Evolutionary conservation across 2,329 filamentous ascomycete genomes (phyloP).

Genomic region (Aphanocladium album): DNA sequence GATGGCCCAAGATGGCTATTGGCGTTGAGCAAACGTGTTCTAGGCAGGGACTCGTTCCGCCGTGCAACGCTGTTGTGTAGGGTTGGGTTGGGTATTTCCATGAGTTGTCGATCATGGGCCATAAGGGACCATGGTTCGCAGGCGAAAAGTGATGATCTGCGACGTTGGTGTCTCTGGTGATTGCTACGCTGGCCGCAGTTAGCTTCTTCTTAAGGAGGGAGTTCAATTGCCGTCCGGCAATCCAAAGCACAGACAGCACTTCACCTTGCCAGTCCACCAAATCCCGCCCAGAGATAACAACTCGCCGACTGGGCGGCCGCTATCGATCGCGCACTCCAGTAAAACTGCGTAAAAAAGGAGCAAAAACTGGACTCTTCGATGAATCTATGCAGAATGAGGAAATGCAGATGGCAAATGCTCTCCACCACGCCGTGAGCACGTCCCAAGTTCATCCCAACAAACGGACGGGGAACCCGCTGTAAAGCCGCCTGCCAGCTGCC

Average conservation of each 20-base stretch:
- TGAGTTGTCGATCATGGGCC: neutral
- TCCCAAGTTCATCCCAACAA: neutral
- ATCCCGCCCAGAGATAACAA: neutral
- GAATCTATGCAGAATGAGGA: neutral
- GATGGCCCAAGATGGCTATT: neutral
- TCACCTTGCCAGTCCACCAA: neutral
- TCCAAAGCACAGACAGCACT: too few species aligned
- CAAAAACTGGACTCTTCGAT: neutral
- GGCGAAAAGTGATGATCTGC: neutral
- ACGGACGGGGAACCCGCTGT: neutral
- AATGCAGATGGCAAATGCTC: neutral
- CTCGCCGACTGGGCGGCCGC: neutral
- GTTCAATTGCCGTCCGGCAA: neutral
- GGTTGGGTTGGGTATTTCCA: neutral
- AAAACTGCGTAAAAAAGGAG: neutral
- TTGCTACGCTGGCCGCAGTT: neutral
- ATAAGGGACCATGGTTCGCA: neutral
- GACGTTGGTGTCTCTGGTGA: neutral
- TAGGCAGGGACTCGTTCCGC: too few species aligned
- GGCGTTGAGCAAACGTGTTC: too few species aligned
- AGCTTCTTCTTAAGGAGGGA: neutral
- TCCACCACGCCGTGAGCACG: neutral
- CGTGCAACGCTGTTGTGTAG: too few species aligned
- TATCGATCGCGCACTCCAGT: neutral
- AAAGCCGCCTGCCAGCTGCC: neutral